These are phyloP conservation scores for Cytospora piceae DNA, from an alignment of 2,329 filamentous ascomycete genomes.

Conservation along the genomic window DNA sequence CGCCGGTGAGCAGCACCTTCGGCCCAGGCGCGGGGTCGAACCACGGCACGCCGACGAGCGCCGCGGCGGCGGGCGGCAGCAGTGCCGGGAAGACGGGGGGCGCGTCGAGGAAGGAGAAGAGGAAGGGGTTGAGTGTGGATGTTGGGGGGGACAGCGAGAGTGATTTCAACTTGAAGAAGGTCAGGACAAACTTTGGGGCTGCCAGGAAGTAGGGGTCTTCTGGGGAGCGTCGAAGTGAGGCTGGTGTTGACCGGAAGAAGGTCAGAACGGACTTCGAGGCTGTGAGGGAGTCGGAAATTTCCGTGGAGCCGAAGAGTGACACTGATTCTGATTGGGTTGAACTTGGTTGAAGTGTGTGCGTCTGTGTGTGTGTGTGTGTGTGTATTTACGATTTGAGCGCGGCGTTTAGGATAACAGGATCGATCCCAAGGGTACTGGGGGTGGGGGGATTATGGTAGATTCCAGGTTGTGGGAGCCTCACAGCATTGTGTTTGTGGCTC, in stretches of 20 bases:
- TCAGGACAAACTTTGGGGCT: slow-evolving; percentile 62
- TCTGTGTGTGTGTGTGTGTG: not conserved
- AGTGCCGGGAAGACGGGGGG: slow-evolving; percentile 3
- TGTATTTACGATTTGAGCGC: not conserved
- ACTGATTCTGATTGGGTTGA: too few relatives aligned
- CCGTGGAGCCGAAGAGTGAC: too few relatives aligned
- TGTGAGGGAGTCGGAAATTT: too few relatives aligned
- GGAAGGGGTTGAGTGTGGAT: slow-evolving; percentile 45
- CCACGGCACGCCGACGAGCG: slow-evolving; percentile 60
- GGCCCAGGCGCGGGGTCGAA: slow-evolving; percentile 45
- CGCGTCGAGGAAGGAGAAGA: slow-evolving; percentile 54
- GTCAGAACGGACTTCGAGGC: too few relatives aligned
- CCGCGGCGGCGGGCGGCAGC: slow-evolving; percentile 42
- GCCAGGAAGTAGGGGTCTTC: slow-evolving; percentile 46
- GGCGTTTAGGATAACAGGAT: not conserved
- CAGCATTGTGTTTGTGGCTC: slow-evolving; percentile 3
- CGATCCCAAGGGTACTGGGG: not conserved
- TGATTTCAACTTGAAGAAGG: slow-evolving; percentile 57
- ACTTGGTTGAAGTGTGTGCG: not conserved
- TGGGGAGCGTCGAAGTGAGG: not conserved
- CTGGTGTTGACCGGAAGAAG: not conserved
- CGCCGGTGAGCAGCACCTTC: slow-evolving; percentile 59
- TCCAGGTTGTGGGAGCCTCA: not conserved
- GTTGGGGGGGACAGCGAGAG: slow-evolving; percentile 59
- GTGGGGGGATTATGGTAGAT: not conserved